Percentiles rank a stretch among this genome's conserved stretches.
phyloP scores from a whole-genome alignment of 192 early-diverging fungal species.

The Podila epigama region DNA sequence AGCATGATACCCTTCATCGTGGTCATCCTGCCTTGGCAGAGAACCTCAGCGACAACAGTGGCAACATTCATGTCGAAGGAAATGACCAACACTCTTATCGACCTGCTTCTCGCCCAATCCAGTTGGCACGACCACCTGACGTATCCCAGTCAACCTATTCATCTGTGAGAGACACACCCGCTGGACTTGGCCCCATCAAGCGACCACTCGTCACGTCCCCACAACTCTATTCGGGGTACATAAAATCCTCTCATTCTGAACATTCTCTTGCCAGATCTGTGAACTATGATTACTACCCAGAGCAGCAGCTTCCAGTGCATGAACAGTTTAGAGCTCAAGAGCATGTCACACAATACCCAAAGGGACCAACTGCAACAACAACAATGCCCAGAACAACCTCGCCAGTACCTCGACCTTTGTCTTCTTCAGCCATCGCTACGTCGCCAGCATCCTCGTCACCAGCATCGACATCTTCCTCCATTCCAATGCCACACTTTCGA shows the following conservation, averaged over 20 bases:
- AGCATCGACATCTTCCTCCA: background rate
- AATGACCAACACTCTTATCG: too few relatives aligned
- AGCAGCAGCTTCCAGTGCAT: background rate
- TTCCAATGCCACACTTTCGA: conserved; percentile 42
- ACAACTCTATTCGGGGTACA: background rate
- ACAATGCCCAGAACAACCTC: background rate
- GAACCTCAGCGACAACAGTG: too few relatives aligned
- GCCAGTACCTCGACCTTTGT: background rate
- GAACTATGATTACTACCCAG: background rate
- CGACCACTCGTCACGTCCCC: background rate
- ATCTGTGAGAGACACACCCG: too few relatives aligned
- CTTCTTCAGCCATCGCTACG: too few relatives aligned
- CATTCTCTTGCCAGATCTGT: background rate
- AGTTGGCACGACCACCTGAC: too few relatives aligned
- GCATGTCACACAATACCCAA: background rate
- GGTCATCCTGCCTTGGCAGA: too few relatives aligned
- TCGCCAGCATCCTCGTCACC: background rate
- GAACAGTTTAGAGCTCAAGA: background rate
- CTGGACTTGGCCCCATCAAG: background rate
- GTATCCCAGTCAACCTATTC: too few relatives aligned
- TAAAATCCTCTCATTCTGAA: background rate
- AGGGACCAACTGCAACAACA: background rate
- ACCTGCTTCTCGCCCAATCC: too few relatives aligned
- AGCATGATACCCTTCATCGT: too few relatives aligned
- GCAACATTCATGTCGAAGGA: too few relatives aligned